phyloP scores from a whole-genome alignment of 2,329 filamentous ascomycete species.

The Pleurostoma richardsiae region DNA sequence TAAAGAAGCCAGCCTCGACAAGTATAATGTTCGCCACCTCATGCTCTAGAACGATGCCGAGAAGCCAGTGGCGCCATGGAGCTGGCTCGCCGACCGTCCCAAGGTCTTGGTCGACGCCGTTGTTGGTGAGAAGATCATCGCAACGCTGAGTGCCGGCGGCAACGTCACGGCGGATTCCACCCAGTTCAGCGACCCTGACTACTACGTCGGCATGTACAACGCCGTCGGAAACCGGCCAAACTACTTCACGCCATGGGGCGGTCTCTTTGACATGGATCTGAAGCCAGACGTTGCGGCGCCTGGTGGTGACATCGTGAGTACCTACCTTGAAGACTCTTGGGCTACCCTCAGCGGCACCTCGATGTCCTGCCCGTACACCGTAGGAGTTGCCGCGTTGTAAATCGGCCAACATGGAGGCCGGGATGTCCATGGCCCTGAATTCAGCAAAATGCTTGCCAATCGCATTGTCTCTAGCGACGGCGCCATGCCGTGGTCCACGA shows the following conservation, averaged over 20 bases:
- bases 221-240: conserved; percentile 16
- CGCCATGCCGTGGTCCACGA: neutral
- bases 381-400: conserved; percentile 6
- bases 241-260: conserved; percentile 32
- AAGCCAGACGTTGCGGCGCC: neutral
- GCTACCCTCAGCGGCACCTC: conserved; percentile 1
- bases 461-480: conserved; percentile 12
- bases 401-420: conserved; percentile 1
- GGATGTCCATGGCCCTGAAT: conserved; percentile 1
- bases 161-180: conserved; percentile 12
- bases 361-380: conserved; percentile 5
- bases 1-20: neutral
- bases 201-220: conserved; percentile 13
- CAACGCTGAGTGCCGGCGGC: conserved; percentile 9
- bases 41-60: conserved; percentile 14
- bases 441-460: conserved; percentile 12
- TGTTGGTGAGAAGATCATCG: conserved; percentile 11
- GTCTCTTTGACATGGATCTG: conserved; percentile 25
- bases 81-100: neutral
- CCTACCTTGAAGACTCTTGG: neutral
- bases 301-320: neutral
- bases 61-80: conserved; percentile 4
- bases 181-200: conserved; percentile 3
- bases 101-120: conserved; percentile 9
- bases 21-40: conserved; percentile 1